A percentile compares a stretch with the other conserved stretches of the same genome.
Conservation (phyloP, 805 yeast species). For the Pichia cephalocereana region DNA sequence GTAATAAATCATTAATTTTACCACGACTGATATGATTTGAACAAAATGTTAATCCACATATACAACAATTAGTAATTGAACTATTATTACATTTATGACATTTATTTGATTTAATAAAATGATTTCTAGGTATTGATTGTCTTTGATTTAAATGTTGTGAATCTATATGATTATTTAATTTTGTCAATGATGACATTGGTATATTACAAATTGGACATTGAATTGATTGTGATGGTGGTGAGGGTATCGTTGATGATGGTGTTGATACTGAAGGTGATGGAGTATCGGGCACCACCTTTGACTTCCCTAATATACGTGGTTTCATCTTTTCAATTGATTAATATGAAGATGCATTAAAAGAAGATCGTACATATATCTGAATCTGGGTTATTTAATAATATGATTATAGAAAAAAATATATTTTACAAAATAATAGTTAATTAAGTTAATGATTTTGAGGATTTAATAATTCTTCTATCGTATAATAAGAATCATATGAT, state of each 20-base stretch:
- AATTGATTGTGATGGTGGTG: background rate
- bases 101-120: slow-evolving; percentile 48
- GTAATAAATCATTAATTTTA: slow-evolving; percentile 38
- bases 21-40: slow-evolving; percentile 49
- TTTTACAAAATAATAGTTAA: no score
- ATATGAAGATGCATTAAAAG: no score
- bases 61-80: slow-evolving; percentile 61
- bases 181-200: slow-evolving; percentile 41
- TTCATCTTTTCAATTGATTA: no score
- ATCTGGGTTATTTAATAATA: no score
- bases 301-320: no score
- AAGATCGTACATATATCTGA: no score
- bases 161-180: slow-evolving; percentile 65
- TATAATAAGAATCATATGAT: background rate
- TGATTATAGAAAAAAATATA: no score
- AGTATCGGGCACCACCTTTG: no score
- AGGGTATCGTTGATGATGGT: no score
- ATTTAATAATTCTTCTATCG: background rate
- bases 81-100: slow-evolving; percentile 3
- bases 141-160: slow-evolving; percentile 37
- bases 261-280: no score
- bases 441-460: background rate
- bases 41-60: slow-evolving; percentile 70
- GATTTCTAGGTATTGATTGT: slow-evolving; percentile 31
- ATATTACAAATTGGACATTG: slow-evolving; percentile 68